Base-by-base conservation (phyloP, 192 early-diverging fungal species). In the Mortierella antarctica region DNA sequence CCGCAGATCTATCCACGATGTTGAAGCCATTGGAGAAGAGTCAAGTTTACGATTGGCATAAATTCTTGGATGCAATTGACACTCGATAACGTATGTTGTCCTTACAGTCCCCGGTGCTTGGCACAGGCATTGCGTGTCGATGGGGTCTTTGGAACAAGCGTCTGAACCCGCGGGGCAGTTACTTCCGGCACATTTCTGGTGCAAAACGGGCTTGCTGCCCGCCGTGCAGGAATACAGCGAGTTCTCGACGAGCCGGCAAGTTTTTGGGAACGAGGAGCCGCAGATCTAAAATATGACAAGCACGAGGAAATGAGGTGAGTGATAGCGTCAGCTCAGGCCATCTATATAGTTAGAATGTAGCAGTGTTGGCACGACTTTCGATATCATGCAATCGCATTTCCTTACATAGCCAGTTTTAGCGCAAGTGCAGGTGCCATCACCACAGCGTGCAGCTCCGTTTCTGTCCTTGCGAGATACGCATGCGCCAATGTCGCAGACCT, bases 211-310 rank as follows among this genome's bases (percentile, higher is more conserved):
- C 3, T 18, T 58, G 23, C 55, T 39, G 10, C 23, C 15, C 13
- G 66, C 21, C 9, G 47, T 68, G 20, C 67, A 70, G 46, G 59
- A 70, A 4, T 70, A 70, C 7, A 70, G 7, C 6, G 67, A n/a
- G 17, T 41, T 42, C 14, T 39, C 14, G 5, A 52, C 23, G 8
- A 23, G 61, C 4, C 49, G 6, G 49, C 67, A 70, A 14, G 40
- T 42, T 6, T 12, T 21, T 1, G 57, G 56, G 40, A 70, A 70
- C 4, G 41, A 40, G 6, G 67, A 70, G 0, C 67, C 67, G 21
- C 67, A 70, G 57, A 60, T 23, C 67, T 70, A 18, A 4, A 5
- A 39, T 17, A 11, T 23, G 3, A 31, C 31, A 31, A 3, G 31
- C 31, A 31, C 31, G 31, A 31, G 31, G 31, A 31, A 31, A 31